Conservation (phyloP, 2,329 filamentous ascomycete genomes). For the Cercospora zeina region DNA sequence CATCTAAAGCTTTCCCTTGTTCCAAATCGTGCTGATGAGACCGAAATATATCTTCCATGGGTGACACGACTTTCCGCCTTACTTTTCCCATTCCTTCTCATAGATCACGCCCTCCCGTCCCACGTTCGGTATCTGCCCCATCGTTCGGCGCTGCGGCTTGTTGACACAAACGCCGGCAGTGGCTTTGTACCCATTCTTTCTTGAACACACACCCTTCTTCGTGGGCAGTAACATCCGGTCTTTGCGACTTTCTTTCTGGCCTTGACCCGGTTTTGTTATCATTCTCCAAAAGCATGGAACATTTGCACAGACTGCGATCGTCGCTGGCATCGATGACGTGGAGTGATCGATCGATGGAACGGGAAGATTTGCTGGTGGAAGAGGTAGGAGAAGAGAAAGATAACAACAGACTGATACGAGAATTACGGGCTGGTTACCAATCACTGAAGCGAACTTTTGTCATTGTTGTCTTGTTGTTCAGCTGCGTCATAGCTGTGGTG, state of each 20-base stretch:
- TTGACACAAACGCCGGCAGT: constrained; percentile 1
- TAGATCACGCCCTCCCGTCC: neutral
- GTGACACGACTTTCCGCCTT: neutral
- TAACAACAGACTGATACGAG: neutral
- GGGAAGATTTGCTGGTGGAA: constrained; percentile 12
- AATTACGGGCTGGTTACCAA: constrained; percentile 7
- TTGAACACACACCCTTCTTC: neutral
- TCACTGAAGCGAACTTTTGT: constrained; percentile 1
- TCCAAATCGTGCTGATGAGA: neutral
- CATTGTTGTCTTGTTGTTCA: constrained; percentile 6
- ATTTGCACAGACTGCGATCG: neutral
- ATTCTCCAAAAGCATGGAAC: neutral
- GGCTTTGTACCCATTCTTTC: neutral
- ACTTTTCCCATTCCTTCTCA: neutral
- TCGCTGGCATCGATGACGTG: neutral
- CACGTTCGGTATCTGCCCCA: neutral
- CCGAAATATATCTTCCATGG: neutral
- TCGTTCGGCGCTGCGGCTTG: neutral
- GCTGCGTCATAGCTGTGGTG: constrained; percentile 13
- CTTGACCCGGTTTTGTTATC: neutral
- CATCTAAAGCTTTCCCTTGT: neutral
- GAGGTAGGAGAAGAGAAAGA: neutral
- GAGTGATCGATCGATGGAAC: constrained; percentile 12
- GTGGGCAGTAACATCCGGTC: neutral
- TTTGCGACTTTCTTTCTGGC: neutral